Conservation (phyloP, 2,329 filamentous ascomycete genomes). For the Verticillium dahliae region DNA sequence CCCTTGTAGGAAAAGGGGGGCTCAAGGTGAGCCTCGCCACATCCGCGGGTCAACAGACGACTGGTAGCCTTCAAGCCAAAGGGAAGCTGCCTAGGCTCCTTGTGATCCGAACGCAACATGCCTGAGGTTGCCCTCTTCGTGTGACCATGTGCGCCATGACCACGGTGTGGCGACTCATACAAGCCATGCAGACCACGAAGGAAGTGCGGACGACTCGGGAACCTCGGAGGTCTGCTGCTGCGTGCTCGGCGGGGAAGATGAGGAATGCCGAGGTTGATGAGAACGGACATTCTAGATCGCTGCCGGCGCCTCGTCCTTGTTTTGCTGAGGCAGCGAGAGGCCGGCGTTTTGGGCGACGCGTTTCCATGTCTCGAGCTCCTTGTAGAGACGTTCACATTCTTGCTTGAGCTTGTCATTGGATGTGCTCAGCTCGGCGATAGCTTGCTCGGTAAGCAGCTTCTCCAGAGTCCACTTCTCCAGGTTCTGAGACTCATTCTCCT, state of each 20-base stretch:
- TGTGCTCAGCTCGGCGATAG: slow-evolving; percentile 78
- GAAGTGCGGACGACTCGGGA: slow-evolving; percentile 14
- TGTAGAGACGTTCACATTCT: slow-evolving; percentile 71
- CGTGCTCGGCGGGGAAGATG: background rate
- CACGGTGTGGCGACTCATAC: background rate
- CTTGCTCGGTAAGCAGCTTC: slow-evolving; percentile 84
- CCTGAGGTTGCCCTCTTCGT: too few species aligned
- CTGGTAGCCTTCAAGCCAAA: too few species aligned
- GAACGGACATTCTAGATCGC: slow-evolving; percentile 8
- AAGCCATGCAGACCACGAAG: background rate
- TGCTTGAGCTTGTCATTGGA: slow-evolving; percentile 83
- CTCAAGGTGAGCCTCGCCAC: too few species aligned
- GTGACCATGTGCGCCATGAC: too few species aligned
- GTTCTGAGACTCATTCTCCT: slow-evolving; percentile 89
- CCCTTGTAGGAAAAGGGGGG: background rate
- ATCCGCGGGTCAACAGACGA: too few species aligned
- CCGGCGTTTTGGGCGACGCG: slow-evolving; percentile 57
- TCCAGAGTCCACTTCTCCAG: slow-evolving; percentile 91
- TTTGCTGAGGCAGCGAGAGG: slow-evolving; percentile 32
- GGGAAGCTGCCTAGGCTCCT: too few species aligned
- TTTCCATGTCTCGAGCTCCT: slow-evolving; percentile 76
- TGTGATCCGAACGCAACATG: too few species aligned
- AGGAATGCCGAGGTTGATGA: background rate
- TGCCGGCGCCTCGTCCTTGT: slow-evolving; percentile 11
- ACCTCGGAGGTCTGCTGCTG: background rate